Percentiles rank a stretch among this genome's conserved stretches.
Evolutionary conservation across 352 stramenopile genomes (phyloP).

Genomic region (Blastocystis sp.): DNA sequence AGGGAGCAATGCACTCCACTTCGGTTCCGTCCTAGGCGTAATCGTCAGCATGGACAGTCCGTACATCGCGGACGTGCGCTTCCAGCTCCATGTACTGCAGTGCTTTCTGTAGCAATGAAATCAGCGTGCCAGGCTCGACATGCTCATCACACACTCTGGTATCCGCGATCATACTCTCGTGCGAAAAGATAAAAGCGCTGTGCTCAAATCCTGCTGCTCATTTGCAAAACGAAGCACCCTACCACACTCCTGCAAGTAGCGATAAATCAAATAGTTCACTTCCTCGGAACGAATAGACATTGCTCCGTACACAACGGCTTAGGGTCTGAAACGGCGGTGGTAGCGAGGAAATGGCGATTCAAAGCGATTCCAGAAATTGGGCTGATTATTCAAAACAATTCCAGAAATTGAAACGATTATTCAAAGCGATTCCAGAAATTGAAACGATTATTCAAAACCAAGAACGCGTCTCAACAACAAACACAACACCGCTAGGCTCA

Average conservation of each 20-base stretch:
- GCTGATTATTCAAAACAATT: background rate
- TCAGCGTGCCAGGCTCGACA: slow-evolving; percentile 35
- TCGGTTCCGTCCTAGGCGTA: slow-evolving; percentile 39
- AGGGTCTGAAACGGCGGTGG: background rate
- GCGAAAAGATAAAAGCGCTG: slow-evolving; percentile 55
- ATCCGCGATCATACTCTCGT: slow-evolving; percentile 67
- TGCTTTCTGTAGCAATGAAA: slow-evolving; percentile 46
- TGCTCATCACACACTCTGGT: slow-evolving; percentile 49
- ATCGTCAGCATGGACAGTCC: background rate
- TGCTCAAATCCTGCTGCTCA: slow-evolving; percentile 46
- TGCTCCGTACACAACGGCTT: background rate
- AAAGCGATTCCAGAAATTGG: background rate
- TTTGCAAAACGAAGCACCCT: background rate
- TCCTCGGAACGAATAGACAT: slow-evolving; percentile 70
- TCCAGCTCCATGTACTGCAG: slow-evolving; percentile 57
- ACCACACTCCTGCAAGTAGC: slow-evolving; percentile 66
- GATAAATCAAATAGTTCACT: slow-evolving; percentile 73
- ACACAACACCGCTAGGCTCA: too few relatives aligned
- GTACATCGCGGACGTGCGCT: slow-evolving; percentile 49
- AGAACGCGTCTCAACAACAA: too few relatives aligned
- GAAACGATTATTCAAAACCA: background rate
- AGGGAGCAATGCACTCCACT: slow-evolving; percentile 55
- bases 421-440: background rate
- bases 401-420: background rate
- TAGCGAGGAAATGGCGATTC: background rate